Evolutionary conservation across 2,329 filamentous ascomycete species (phyloP).

Genomic region (Arachnomyces sp.): DNA sequence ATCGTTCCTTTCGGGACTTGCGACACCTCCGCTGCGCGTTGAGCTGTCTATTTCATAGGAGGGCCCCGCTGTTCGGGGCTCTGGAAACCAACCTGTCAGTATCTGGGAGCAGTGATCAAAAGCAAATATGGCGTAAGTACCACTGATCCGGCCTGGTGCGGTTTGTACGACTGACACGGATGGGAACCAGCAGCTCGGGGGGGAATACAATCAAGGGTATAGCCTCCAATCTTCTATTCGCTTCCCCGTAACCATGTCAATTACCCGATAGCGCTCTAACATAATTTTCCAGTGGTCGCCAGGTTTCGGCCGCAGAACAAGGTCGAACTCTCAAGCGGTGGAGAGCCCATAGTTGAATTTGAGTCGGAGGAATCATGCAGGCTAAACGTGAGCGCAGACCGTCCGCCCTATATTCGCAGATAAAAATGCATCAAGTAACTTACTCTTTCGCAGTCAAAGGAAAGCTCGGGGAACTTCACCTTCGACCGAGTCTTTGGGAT

Average conservation of each 20-base stretch:
- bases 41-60: no score
- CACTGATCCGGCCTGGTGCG: constrained; percentile 6
- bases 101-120: constrained; percentile 11
- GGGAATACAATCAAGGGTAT: constrained; percentile 49
- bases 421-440: background rate
- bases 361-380: constrained; percentile 81
- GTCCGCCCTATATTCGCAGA: no score
- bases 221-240: constrained; percentile 7
- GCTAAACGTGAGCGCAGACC: constrained; percentile 60
- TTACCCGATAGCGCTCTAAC: no score
- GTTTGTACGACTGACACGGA: constrained; percentile 10
- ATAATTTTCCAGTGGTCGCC: constrained; percentile 66
- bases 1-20: no score
- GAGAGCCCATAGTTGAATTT: constrained; percentile 86
- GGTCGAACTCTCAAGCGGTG: constrained; percentile 80
- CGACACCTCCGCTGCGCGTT: no score
- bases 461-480: constrained; percentile 79
- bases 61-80: constrained; percentile 12
- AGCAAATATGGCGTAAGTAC: constrained; percentile 41
- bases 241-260: no score
- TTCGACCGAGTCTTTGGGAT: constrained; percentile 98
- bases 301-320: constrained; percentile 97
- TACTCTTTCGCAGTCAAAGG: constrained; percentile 59
- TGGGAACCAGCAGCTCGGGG: constrained; percentile 19
- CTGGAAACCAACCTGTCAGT: no score